Evolutionary conservation across 1,139 yeast species (phyloP).

Genomic region (Geotrichum fermentans): DNA sequence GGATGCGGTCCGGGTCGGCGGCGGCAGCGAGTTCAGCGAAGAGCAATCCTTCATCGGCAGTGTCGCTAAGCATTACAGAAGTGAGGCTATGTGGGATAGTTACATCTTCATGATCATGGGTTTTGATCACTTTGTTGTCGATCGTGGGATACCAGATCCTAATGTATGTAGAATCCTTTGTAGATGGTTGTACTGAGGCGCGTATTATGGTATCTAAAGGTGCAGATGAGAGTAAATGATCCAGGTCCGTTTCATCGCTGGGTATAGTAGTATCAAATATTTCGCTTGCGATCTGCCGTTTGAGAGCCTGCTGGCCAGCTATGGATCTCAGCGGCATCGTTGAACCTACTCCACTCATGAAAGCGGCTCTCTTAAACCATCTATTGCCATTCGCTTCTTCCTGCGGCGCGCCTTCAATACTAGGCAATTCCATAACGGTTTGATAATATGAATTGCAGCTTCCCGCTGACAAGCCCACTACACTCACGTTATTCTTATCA

Average conservation of each 20-base stretch:
- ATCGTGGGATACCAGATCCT: constrained; percentile 18
- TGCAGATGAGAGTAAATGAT: constrained; percentile 16
- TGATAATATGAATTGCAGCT: constrained; percentile 29
- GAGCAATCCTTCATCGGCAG: constrained; percentile 17
- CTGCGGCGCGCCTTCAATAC: constrained; percentile 6
- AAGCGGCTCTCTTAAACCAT: constrained; percentile 22
- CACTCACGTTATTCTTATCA: constrained; percentile 30
- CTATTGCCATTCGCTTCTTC: neutral
- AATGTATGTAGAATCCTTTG: constrained; percentile 1
- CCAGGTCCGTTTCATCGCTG: constrained; percentile 12
- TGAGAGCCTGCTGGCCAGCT: constrained; percentile 6
- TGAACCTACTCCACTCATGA: constrained; percentile 22
- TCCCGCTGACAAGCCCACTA: constrained; percentile 36
- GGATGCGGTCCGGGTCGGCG: neutral
- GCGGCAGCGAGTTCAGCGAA: constrained; percentile 3
- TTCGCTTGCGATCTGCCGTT: constrained; percentile 2
- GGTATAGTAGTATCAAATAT: neutral
- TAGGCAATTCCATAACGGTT: constrained; percentile 16
- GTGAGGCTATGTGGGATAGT: constrained; percentile 16
- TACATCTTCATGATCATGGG: neutral
- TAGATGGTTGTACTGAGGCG: constrained; percentile 1
- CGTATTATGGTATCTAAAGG: constrained; percentile 20
- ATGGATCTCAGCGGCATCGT: constrained; percentile 16
- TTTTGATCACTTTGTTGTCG: neutral
- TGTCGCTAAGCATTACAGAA: constrained; percentile 22